Evolutionary conservation across 495 filamentous ascomycete species (phyloP), one percentile per base, ranked within the genome.

Genomic region (Hypoxylon cercidicola): DNA sequence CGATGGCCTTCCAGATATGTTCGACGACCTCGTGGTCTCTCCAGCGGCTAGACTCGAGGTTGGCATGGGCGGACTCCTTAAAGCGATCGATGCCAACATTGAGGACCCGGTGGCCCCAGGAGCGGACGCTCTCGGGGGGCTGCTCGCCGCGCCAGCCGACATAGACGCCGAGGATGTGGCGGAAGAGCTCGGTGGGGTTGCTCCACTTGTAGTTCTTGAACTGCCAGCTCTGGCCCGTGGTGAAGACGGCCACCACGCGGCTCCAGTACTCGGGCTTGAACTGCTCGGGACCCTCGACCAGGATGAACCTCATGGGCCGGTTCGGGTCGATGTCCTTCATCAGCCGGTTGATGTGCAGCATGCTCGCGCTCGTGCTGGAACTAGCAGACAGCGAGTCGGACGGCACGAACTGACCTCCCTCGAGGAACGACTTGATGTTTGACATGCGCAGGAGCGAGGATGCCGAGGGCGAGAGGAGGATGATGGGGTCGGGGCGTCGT

Each of bases 181-280:
- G 84, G 78, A 99, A 99, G 28, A 99, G 82, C 62, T 98, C 95
- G 2, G 86, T 79, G 4, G 96, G 91, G 21, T 92, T 87, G 59
- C 89, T 88, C 93, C 95, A 98, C 78, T 95, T 96, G 84, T 98
- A 99, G 45, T 88, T 89, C 78, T 97, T 96, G 79, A 98, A 99
- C 76, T 99, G 95, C 95, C 95, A 99, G 10, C 90, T 89, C 76
- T 99, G 95, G 19, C 95, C 95, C 8, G 95, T 99, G 0, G 95
- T 99, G 78, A 99, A 99, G 44, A 99, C 93, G 8, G 92, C 96
- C 8, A 98, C 95, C 9, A 99, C 91, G 16, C 96, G 88, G 57
- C 88, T 87, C 95, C 95, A 99, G 79, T 98, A 97, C 72, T 98
- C 93, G 1, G 95, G 95, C 75, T 95, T 95, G 82, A 99, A 99